Base-by-base conservation (phyloP, 495 filamentous ascomycete species). In the Melanomma pulvis-pyrius region DNA sequence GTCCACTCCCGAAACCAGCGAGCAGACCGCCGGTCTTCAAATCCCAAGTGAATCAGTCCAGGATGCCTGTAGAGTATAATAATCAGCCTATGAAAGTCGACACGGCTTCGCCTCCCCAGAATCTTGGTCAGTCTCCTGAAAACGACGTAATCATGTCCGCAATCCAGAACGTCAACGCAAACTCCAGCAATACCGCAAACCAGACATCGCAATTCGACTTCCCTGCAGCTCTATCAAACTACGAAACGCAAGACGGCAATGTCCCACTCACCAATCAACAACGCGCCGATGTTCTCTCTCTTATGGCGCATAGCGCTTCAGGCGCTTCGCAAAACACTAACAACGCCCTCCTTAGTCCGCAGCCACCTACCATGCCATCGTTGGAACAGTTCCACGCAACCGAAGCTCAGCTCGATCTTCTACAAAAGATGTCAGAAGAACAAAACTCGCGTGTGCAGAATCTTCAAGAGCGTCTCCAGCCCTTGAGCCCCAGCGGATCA, bases 131-230 rank as follows among this genome's bases (percentile, higher is more conserved):
- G 30, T 46, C 71, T 8, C 70, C 73, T 5, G 67, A 77, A 67
- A 70, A 87, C 61, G 84, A 88, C 36, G 88, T 90, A 64, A 96
- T 97, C 79, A 90, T 96, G 86, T 91, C 88, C 67, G 68, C 62
- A 44, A 71, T 71, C 89, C 39, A 85, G 80, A 50, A 83, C 80
- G 61, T 77, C 77, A 30, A 77, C 77, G 66, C 76, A 75, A 50
- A 80, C 67, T 44, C 81, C 12, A 79, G 39, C 29, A 69, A 74
- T n/a, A 19, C 62, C 49, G 51, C 75, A 63, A 81, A 82, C 41
- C 78, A 80, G 61, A 77, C 68, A 55, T 63, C 77, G 6, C 76
- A 73, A 24, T 80, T 88, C 67, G 88, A 96, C 70, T 89, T 96
- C 59, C 85, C 90, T 6, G 84, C 91, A 57, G 85, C 92, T 24